A percentile compares a stretch with the other conserved stretches of the same genome.
Evolutionary conservation across 73 alveolate genomes (phyloP).

Genomic region (Breviolum minutum): DNA sequence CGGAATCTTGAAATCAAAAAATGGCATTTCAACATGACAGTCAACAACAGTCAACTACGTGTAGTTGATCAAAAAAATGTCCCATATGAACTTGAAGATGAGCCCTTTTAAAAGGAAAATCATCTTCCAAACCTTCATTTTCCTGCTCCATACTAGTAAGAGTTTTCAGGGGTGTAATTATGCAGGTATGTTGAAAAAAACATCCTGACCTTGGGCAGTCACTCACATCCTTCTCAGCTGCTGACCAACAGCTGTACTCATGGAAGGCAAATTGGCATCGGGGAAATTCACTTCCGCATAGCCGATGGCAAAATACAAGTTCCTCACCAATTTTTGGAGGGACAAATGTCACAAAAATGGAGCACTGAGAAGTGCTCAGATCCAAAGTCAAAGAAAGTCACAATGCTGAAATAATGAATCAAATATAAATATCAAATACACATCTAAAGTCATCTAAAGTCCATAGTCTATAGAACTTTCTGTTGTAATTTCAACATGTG

Average conservation of each 20-base stretch:
- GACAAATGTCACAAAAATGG: too few species aligned
- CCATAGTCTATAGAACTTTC: too few species aligned
- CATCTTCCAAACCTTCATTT: neutral
- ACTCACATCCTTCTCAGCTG: neutral
- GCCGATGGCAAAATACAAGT: constrained; percentile 70
- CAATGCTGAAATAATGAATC: neutral
- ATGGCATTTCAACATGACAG: too few species aligned
- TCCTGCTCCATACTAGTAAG: neutral
- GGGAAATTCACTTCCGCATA: constrained; percentile 65
- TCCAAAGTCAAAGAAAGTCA: neutral
- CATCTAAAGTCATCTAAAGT: too few species aligned
- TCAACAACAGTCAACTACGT: too few species aligned
- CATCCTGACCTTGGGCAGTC: neutral
- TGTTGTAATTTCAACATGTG: too few species aligned
- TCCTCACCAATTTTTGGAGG: neutral
- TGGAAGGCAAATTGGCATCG: neutral
- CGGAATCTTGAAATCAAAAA: neutral
- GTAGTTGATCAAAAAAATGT: too few species aligned
- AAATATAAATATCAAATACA: neutral
- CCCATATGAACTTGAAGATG: too few species aligned
- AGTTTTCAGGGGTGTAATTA: neutral
- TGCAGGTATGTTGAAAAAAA: neutral
- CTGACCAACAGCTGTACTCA: constrained; percentile 51
- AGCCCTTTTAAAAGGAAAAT: neutral
- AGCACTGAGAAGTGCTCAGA: neutral